Base-by-base conservation (phyloP, 257 asterid genomes). In the Solanum arcanum region DNA sequence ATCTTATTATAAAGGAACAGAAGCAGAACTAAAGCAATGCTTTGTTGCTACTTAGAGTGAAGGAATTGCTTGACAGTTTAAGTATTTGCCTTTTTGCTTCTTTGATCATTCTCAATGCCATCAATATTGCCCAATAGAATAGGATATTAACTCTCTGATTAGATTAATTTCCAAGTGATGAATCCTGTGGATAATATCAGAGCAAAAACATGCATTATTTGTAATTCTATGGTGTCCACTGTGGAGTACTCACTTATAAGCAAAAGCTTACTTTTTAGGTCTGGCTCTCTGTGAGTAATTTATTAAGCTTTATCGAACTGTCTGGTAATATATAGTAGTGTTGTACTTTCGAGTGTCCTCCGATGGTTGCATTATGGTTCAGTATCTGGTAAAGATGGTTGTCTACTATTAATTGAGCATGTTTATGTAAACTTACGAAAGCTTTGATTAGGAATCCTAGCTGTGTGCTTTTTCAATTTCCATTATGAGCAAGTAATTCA, bases 401-500 rank as follows among this genome's bases (percentile, higher is more conserved):
- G 83, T 90, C 86, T 94, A 89, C 94, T 94, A 35, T 86, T 95
- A 52, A 88, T 97, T 46, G 93, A 93, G 83, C 98, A 96, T 39
- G 93, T 90, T 33, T 90, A 4, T 89, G 64, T 56, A 7, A 56
- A 7, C 98, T 98, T 1, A 91, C 91, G 96, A 97, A 96, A 88
- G 88, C 88, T 69, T 86, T 95, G 89, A 89, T 90, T 18, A 94
- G 91, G 95, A 91, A 91, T 52, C 92, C 96, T 5, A 91, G 92
- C 23, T 89, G 92, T 69, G 94, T 88, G 86, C 94, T 95, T 86
- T 92, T 96, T 0, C 88, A 90, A 80, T 94, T 97, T 86, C 94
- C 96, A 92, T 90, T 97, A 95, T 87, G 96, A 94, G 87, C 89
- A 92, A 80, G 93, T 95, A 47, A 93, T 96, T 83, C 98, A 96